Percentiles rank a stretch among this genome's conserved stretches.
These are phyloP conservation scores for Trichosporon coremiiforme DNA, from an alignment of 1,284 basidiomycete species.

Conservation along the genomic window DNA sequence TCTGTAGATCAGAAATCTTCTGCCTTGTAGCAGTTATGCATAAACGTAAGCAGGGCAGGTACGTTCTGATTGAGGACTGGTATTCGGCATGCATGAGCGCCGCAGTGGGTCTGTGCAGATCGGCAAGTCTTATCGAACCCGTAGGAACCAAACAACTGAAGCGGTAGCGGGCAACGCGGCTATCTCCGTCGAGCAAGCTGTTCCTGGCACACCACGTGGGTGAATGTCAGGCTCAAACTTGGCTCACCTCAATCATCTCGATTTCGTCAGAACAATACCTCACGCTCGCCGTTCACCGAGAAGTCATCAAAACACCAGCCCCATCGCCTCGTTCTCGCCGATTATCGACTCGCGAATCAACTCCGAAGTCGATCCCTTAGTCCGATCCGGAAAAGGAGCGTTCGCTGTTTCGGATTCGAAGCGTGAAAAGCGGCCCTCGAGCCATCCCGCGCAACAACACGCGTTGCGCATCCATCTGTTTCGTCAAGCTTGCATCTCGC, in stretches of 20 bases:
- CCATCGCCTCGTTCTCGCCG: background rate
- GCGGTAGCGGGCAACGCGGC: background rate
- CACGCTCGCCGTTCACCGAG: background rate
- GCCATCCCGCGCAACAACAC: background rate
- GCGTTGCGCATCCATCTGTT: background rate
- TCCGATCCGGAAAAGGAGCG: background rate
- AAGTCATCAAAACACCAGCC: background rate
- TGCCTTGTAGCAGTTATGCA: too few relatives aligned
- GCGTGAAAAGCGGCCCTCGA: background rate
- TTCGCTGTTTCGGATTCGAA: background rate
- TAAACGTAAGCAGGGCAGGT: too few relatives aligned
- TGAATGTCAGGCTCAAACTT: background rate
- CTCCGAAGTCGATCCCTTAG: background rate
- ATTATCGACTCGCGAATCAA: background rate
- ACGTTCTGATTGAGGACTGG: too few relatives aligned
- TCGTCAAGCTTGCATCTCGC: background rate
- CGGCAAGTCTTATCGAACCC: background rate
- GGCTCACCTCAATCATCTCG: slow-evolving; percentile 1
- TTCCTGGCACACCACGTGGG: background rate
- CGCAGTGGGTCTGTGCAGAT: background rate
- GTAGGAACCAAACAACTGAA: background rate
- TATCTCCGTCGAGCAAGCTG: background rate
- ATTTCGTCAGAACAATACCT: slow-evolving; percentile 7
- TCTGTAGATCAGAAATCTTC: too few relatives aligned
- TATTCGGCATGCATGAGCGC: too few relatives aligned